Evolutionary conservation across 163 green algal species (phyloP).

Genomic region (Trebouxiophyceae sp.): DNA sequence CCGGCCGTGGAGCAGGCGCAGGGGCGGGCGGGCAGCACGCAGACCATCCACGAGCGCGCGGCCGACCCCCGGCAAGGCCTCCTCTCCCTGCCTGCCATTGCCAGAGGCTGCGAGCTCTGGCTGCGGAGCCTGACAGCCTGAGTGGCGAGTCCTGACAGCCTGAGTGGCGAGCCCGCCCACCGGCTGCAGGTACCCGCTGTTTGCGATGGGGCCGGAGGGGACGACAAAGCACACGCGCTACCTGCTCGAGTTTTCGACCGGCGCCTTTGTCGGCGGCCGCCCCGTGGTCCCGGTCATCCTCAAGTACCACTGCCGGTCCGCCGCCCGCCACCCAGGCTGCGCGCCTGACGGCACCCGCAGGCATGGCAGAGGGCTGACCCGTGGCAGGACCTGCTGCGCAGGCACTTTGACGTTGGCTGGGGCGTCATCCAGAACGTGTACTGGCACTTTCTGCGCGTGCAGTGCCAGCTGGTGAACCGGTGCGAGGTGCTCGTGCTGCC

Average conservation of each 20-base stretch:
- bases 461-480: conserved; percentile 14
- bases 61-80: conserved; percentile 7
- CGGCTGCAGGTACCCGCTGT: conserved; percentile 21
- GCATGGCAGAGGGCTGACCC: too few relatives aligned
- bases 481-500: conserved; percentile 13
- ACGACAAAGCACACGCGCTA: conserved; percentile 20
- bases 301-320: conserved; percentile 12
- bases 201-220: conserved; percentile 21
- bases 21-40: conserved; percentile 4
- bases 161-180: not conserved
- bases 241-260: conserved; percentile 23
- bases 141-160: too few relatives aligned
- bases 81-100: too few relatives aligned
- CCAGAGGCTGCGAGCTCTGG: too few relatives aligned
- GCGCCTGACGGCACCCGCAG: too few relatives aligned
- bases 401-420: conserved; percentile 21
- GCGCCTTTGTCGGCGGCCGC: conserved; percentile 12
- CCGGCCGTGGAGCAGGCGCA: not conserved
- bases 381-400: too few relatives aligned
- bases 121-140: too few relatives aligned
- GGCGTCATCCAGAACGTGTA: conserved; percentile 13
- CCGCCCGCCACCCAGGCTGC: not conserved
- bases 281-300: conserved; percentile 24
- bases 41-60: conserved; percentile 11
- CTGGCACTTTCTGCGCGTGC: conserved; percentile 20